These are phyloP conservation scores for Eucalyptus lansdowneana DNA, from an alignment of 345 rosid species.

Conservation along the genomic window DNA sequence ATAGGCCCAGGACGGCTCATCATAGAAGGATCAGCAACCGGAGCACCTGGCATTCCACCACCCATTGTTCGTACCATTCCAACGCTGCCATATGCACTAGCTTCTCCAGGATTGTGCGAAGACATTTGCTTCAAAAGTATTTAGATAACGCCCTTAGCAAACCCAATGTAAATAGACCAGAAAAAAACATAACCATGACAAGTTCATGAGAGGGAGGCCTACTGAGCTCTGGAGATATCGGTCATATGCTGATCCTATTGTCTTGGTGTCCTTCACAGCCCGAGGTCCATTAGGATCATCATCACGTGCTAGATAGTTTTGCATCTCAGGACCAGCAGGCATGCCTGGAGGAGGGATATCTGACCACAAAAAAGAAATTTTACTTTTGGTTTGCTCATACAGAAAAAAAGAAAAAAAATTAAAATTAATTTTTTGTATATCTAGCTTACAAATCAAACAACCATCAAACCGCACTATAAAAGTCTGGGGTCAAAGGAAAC, in stretches of 20 bases:
- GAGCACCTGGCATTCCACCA: conserved; percentile 17
- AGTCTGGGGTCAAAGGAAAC: not conserved
- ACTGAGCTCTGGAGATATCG: conserved; percentile 58
- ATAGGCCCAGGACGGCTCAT: conserved; percentile 24
- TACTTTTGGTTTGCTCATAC: not conserved
- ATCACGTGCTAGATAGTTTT: conserved; percentile 35
- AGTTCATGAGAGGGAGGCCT: not conserved
- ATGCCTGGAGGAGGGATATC: conserved; percentile 32
- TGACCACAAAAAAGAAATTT: not conserved
- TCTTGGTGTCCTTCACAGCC: conserved; percentile 56
- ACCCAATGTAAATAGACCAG: not conserved
- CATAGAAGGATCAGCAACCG: conserved; percentile 30
- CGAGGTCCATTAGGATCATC: conserved; percentile 37
- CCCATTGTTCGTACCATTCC: conserved; percentile 27
- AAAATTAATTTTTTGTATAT: not conserved
- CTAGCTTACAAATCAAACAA: not conserved
- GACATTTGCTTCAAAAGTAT: conserved; percentile 51
- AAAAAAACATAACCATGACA: not conserved
- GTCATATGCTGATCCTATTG: conserved; percentile 74
- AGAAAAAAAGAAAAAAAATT: not conserved
- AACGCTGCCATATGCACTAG: conserved; percentile 19
- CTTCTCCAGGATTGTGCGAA: conserved; percentile 49
- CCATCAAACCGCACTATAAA: not conserved
- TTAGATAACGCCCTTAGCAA: conserved; percentile 2
- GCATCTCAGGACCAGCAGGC: conserved; percentile 35